Evolutionary conservation across 805 yeast species (phyloP).

Genomic region (Torulaspora microellipsoides): DNA sequence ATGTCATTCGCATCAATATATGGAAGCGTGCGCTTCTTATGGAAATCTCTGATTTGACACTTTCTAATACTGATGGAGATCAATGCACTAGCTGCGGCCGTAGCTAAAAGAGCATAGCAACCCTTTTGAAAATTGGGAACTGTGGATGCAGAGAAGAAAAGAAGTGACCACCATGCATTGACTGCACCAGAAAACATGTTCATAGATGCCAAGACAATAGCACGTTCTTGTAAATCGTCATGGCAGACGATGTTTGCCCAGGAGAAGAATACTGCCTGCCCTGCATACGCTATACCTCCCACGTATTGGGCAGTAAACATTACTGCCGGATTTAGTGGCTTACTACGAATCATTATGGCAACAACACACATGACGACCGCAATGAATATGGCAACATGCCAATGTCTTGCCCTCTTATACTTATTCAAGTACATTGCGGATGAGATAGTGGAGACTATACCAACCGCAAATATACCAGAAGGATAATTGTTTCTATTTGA

Average conservation of each 20-base stretch:
- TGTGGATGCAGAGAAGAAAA: constrained; percentile 48
- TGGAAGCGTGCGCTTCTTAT: constrained; percentile 19
- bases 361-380: constrained; percentile 42
- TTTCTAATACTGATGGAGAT: constrained; percentile 41
- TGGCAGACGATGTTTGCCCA: constrained; percentile 61
- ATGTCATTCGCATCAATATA: constrained; percentile 30
- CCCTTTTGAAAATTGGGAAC: constrained; percentile 52
- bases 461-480: constrained; percentile 51
- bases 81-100: constrained; percentile 41
- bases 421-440: constrained; percentile 44
- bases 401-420: constrained; percentile 42
- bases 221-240: constrained; percentile 58
- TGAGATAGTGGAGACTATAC: constrained; percentile 42
- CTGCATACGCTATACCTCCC: constrained; percentile 52
- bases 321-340: constrained; percentile 37
- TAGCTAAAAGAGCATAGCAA: constrained; percentile 53
- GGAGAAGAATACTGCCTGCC: constrained; percentile 56
- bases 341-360: constrained; percentile 43
- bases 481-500: constrained; percentile 48
- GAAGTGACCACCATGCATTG: constrained; percentile 60
- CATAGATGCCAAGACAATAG: constrained; percentile 61
- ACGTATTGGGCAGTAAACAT: constrained; percentile 54
- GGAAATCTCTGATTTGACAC: constrained; percentile 40
- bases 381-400: constrained; percentile 47
- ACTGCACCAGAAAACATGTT: constrained; percentile 60